phyloP scores from a whole-genome alignment of 2,329 filamentous ascomycete species.

The Cercospora zeae-maydis region DNA sequence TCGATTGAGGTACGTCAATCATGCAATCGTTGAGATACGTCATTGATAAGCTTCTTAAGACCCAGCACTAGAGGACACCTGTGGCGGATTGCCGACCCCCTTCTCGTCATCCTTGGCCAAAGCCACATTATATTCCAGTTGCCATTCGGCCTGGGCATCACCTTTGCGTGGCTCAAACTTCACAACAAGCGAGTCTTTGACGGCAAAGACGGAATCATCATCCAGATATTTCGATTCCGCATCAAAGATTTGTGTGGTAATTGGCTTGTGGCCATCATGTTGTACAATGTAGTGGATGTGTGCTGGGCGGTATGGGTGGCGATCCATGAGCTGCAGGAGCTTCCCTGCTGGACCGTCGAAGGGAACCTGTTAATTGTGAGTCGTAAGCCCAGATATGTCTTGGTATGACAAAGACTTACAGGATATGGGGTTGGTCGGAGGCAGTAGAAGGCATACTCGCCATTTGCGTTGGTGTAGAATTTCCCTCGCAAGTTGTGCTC shows the following conservation, averaged over 20 bases:
- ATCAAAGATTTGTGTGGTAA: conserved; percentile 78
- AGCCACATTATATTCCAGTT: conserved; percentile 21
- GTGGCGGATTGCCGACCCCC: conserved; percentile 5
- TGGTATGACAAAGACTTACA: background rate
- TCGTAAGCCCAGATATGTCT: no score
- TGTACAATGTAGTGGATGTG: conserved; percentile 53
- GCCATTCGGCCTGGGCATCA: conserved; percentile 40
- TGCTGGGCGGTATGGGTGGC: conserved; percentile 60
- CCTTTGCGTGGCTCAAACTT: conserved; percentile 54
- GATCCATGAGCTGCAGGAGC: conserved; percentile 56
- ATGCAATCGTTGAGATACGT: background rate
- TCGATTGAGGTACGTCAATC: background rate
- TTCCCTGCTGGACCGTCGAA: conserved; percentile 42
- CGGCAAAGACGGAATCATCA: conserved; percentile 18
- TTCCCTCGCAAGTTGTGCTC: conserved; percentile 73
- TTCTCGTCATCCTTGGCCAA: conserved; percentile 29
- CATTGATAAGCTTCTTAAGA: background rate
- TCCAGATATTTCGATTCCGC: conserved; percentile 21
- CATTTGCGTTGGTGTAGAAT: conserved; percentile 58
- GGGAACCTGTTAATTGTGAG: conserved; percentile 29
- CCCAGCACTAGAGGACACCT: conserved; percentile 4
- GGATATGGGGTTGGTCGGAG: conserved; percentile 29
- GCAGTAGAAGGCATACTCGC: conserved; percentile 25
- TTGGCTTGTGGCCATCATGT: conserved; percentile 59
- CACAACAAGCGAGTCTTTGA: conserved; percentile 51